Conservation (phyloP, 495 filamentous ascomycete species). For the Cercophora newfieldiana region DNA sequence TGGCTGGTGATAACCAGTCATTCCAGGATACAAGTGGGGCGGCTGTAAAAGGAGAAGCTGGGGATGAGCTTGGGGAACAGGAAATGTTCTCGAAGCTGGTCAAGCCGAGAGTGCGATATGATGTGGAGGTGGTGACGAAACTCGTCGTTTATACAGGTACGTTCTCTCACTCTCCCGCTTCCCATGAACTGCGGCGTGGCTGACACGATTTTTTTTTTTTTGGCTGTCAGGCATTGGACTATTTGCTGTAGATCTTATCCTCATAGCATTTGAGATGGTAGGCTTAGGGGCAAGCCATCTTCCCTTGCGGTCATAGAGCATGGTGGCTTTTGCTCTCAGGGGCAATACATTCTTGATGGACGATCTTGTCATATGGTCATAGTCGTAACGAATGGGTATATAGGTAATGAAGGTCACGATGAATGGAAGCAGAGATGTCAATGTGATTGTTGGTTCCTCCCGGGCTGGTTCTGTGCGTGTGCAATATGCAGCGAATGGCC, state of each 20-base stretch:
- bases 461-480: too few species aligned
- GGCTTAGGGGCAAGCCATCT: slow-evolving; percentile 53
- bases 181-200: background rate
- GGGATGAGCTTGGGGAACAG: slow-evolving; percentile 61
- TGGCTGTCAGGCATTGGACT: slow-evolving; percentile 81
- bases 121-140: slow-evolving; percentile 96
- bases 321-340: background rate
- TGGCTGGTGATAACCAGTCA: slow-evolving; percentile 23
- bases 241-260: slow-evolving; percentile 67
- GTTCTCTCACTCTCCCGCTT: too few species aligned
- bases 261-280: slow-evolving; percentile 64
- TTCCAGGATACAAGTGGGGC: slow-evolving; percentile 35
- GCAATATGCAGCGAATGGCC: too few species aligned
- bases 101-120: slow-evolving; percentile 87
- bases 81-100: slow-evolving; percentile 85
- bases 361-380: background rate
- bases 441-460: too few species aligned
- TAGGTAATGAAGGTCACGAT: background rate
- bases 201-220: too few species aligned
- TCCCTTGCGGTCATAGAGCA: slow-evolving; percentile 8
- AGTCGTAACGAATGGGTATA: background rate
- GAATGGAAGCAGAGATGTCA: background rate
- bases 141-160: slow-evolving; percentile 90
- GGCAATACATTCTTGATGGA: slow-evolving; percentile 1
- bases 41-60: slow-evolving; percentile 29